Evolutionary conservation across 2,329 filamentous ascomycete genomes (phyloP), one percentile per base, ranked within the genome.

Genomic region (Dactylonectria macrodidyma): DNA sequence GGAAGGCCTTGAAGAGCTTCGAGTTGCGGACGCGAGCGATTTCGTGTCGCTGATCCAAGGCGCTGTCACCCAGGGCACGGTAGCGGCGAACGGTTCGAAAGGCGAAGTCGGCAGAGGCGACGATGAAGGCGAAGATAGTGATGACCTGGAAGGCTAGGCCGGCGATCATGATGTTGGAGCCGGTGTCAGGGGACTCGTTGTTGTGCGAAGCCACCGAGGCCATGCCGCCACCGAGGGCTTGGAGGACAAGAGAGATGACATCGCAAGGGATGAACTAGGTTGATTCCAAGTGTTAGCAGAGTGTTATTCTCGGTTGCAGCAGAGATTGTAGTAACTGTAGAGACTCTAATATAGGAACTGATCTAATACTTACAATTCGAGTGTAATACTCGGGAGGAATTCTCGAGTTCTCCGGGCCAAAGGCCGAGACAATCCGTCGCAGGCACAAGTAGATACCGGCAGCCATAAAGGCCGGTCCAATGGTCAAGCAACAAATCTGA

Each of bases 371-470:
- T 75, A 86, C 84, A 63, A 87, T 84, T 51, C 84, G 77, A 10
- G 86, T 87, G 69, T 87, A 88, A 61, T 79, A 81, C 65, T 81
- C 78, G 0, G 86, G 85, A 22, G 76, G 77, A 60, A 88, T 81
- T 38, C 85, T 76, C n/a, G 84, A 86, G 73, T 86, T 84, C 73
- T 85, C 82, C 0, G 81, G 76, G 0, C 85, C 85, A 71, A 85
- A 86, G 1, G 81, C 83, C 55, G 80, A 78, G 11, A 87, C 85
- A 68, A 88, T 86, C 46, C 82, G 79, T 11, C 84, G 77, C 56
- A 92, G 81, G 67, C 88, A 90, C 59, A 93, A 81, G 74, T 93
- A 93, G 47, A 92, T 85, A 1, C 85, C 88, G 1, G 89, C 90
- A 9, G 89, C 86, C 76, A 92, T 83, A 75, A 92, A 92, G 1